Conservation (phyloP, 2,329 filamentous ascomycete genomes). For the Talaromyces sp. region DNA sequence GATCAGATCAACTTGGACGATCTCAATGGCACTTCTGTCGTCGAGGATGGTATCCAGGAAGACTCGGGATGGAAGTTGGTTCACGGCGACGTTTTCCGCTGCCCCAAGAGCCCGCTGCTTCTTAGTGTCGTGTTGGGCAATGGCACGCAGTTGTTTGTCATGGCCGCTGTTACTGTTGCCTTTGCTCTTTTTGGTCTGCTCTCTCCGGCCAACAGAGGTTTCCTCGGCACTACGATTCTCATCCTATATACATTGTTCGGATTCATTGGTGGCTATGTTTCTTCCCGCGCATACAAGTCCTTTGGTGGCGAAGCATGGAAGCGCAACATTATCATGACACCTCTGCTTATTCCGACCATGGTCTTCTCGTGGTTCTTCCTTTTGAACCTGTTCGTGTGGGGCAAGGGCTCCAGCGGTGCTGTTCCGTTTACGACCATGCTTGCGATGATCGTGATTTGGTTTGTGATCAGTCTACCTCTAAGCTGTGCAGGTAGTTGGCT, state of each 20-base stretch:
- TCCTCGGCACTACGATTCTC: conserved; percentile 87
- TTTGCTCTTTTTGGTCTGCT: conserved; percentile 93
- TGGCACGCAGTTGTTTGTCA: conserved; percentile 93
- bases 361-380: conserved; percentile 89
- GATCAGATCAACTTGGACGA: conserved; percentile 90
- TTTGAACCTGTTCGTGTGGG: conserved; percentile 94
- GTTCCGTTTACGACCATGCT: conserved; percentile 98
- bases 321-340: conserved; percentile 83
- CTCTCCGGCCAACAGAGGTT: conserved; percentile 91
- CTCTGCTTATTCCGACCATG: conserved; percentile 75
- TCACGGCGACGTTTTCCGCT: conserved; percentile 93
- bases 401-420: conserved; percentile 82
- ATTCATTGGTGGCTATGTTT: conserved; percentile 86
- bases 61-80: conserved; percentile 99
- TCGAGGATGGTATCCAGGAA: conserved; percentile 92
- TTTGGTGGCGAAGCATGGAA: conserved; percentile 94
- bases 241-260: conserved; percentile 90
- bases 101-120: conserved; percentile 74
- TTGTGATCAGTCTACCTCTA: conserved; percentile 88
- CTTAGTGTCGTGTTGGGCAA: conserved; percentile 87
- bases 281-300: conserved; percentile 87
- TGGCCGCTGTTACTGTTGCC: conserved; percentile 88
- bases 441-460: conserved; percentile 90
- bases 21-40: conserved; percentile 68
- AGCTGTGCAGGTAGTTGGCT: conserved; percentile 89